Percentiles rank a stretch among this genome's conserved stretches.
phyloP scores from a whole-genome alignment of 78 protist genomes.

The slime mould (Dictyostelium discoideum) region DNA sequence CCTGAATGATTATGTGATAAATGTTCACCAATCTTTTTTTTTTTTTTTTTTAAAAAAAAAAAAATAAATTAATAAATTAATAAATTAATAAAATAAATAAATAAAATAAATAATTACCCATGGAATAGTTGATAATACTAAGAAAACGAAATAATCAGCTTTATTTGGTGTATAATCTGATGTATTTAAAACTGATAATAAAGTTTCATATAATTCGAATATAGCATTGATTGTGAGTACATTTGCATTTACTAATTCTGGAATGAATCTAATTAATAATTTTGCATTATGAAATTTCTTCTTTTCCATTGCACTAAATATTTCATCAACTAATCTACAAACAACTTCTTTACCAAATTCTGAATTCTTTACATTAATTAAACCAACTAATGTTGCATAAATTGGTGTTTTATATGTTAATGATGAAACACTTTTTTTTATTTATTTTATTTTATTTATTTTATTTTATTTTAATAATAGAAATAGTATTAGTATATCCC shows the following conservation, averaged over 20 bases:
- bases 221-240: conserved; percentile 13
- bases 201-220: conserved; percentile 53
- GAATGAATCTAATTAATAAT: conserved; percentile 42
- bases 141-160: conserved; percentile 55
- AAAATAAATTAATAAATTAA: neutral
- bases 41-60: too few relatives aligned
- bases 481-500: neutral
- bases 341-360: conserved; percentile 77
- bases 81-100: neutral
- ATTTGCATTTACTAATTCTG: conserved; percentile 36
- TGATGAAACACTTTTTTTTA: conserved; percentile 30
- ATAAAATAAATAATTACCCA: conserved; percentile 9
- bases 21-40: conserved; percentile 14
- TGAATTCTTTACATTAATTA: conserved; percentile 43
- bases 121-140: conserved; percentile 61
- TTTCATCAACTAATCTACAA: conserved; percentile 58
- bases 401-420: conserved; percentile 74
- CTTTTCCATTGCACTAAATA: conserved; percentile 30
- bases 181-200: conserved; percentile 18
- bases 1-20: conserved; percentile 12
- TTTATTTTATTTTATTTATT: neutral
- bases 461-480: too few relatives aligned
- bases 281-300: conserved; percentile 26
- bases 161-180: conserved; percentile 41
- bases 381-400: conserved; percentile 69